Percentiles rank a stretch among this genome's conserved stretches.
Conservation (phyloP, 73 alveolate species). For the Effrenium voratum region DNA sequence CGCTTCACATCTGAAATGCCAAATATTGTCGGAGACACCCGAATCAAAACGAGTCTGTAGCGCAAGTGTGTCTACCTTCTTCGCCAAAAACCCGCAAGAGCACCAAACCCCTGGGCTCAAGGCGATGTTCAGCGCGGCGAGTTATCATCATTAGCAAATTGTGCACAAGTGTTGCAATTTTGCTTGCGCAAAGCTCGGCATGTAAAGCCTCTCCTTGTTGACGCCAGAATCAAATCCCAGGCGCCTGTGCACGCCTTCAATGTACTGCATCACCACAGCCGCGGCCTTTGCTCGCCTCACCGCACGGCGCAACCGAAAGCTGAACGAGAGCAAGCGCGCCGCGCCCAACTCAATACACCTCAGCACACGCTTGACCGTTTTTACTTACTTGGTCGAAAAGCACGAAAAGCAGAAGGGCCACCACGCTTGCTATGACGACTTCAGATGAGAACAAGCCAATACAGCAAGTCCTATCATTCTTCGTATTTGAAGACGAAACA, state of each 20-base stretch:
- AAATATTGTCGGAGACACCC: no score
- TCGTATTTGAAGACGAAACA: no score
- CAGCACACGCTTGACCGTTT: not conserved
- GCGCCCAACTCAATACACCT: not conserved
- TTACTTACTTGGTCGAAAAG: not conserved
- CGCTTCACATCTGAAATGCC: no score
- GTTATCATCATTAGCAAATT: not conserved
- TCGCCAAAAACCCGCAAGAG: no score
- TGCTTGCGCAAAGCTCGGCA: not conserved
- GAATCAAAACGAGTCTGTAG: no score
- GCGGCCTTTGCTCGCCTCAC: not conserved
- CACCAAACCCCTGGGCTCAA: not conserved
- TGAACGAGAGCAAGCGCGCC: no score
- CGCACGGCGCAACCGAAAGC: not conserved
- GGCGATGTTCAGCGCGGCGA: not conserved
- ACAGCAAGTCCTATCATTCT: not conserved
- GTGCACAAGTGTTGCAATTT: not conserved
- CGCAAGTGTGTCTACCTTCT: no score
- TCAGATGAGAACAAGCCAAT: not conserved
- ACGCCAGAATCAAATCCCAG: no score
- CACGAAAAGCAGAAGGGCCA: not conserved
- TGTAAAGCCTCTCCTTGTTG: not conserved
- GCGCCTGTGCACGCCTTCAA: conserved; percentile 51
- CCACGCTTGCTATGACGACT: not conserved
- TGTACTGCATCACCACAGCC: conserved; percentile 15